Conservation (phyloP, 371 early-diverging fungal species). For the Nematocida sp. region DNA sequence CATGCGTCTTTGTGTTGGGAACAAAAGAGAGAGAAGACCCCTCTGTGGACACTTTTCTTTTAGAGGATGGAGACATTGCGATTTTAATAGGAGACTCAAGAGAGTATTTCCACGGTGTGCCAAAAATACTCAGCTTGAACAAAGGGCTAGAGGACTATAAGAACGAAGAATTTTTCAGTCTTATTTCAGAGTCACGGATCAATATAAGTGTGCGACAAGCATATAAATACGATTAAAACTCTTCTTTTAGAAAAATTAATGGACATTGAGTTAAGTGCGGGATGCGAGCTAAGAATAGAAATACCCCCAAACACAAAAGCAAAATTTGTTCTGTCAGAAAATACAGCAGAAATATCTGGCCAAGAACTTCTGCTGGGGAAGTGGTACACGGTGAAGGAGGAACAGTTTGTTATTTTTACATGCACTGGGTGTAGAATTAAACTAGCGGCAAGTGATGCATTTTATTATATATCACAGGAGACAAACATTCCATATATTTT, state of each 20-base stretch:
- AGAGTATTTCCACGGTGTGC: slow-evolving; percentile 58
- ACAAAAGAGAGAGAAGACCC: slow-evolving; percentile 47
- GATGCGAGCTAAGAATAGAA: slow-evolving; percentile 51
- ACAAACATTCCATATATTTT: slow-evolving; percentile 65
- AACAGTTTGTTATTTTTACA: slow-evolving; percentile 66
- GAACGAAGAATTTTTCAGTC: slow-evolving; percentile 20
- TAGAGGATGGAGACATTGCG: slow-evolving; percentile 55
- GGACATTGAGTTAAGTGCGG: slow-evolving; percentile 54
- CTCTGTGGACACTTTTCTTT: slow-evolving; percentile 33
- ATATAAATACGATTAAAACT: slow-evolving; percentile 23
- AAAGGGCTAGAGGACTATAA: slow-evolving; percentile 32
- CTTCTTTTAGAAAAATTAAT: slow-evolving; percentile 42
- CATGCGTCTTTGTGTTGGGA: slow-evolving; percentile 57
- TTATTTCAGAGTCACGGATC: slow-evolving; percentile 42
- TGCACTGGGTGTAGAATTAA: slow-evolving; percentile 67
- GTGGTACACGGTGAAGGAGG: slow-evolving; percentile 67
- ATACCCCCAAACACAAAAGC: slow-evolving; percentile 47
- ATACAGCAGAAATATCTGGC: slow-evolving; percentile 66
- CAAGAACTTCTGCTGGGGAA: slow-evolving; percentile 67
- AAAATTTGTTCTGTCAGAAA: slow-evolving; percentile 62
- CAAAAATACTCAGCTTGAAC: slow-evolving; percentile 47
- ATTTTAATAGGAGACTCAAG: slow-evolving; percentile 50
- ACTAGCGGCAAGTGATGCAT: slow-evolving; percentile 62
- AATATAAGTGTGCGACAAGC: slow-evolving; percentile 57
- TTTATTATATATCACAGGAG: slow-evolving; percentile 63